These are phyloP conservation scores for Penicillium digitatum DNA, from an alignment of 2,329 filamentous ascomycete genomes.

Conservation along the genomic window DNA sequence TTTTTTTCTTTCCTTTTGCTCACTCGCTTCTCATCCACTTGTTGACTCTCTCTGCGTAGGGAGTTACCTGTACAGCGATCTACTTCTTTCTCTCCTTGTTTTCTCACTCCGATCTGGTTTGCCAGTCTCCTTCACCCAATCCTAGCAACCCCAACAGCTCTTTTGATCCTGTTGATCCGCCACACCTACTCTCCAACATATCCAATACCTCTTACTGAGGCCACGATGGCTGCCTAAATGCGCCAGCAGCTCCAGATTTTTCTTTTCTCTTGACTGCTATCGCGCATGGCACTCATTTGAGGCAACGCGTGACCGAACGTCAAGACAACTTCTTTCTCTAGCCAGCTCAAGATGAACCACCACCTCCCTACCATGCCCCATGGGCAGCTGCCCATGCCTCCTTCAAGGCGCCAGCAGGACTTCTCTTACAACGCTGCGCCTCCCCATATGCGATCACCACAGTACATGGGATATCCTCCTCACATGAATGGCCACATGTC, in stretches of 20 bases:
- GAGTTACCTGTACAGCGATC: constrained; percentile 12
- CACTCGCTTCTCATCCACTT: neutral
- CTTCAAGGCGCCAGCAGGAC: constrained; percentile 47
- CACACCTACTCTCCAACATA: constrained; percentile 1
- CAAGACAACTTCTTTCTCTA: constrained; percentile 31
- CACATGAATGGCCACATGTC: constrained; percentile 54
- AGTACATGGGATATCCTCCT: constrained; percentile 56
- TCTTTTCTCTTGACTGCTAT: constrained; percentile 20
- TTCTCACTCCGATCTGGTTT: neutral
- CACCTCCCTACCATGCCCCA: constrained; percentile 45
- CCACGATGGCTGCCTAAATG: constrained; percentile 38
- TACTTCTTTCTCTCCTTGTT: neutral
- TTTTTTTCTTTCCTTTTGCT: neutral
- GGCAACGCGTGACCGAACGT: constrained; percentile 39
- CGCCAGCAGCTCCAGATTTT: constrained; percentile 19
- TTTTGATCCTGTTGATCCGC: constrained; percentile 7
- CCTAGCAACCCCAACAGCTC: constrained; percentile 12
- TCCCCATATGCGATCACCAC: constrained; percentile 55
- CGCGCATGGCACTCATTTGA: constrained; percentile 42
- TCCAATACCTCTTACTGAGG: constrained; percentile 15
- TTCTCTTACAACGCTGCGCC: constrained; percentile 42
- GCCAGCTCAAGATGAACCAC: constrained; percentile 45
- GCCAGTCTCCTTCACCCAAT: constrained; percentile 7
- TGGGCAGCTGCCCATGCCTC: constrained; percentile 50
- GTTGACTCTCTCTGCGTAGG: neutral